These are phyloP conservation scores for Fusarium sp. DNA, from an alignment of 2,329 filamentous ascomycete species.

Conservation along the genomic window DNA sequence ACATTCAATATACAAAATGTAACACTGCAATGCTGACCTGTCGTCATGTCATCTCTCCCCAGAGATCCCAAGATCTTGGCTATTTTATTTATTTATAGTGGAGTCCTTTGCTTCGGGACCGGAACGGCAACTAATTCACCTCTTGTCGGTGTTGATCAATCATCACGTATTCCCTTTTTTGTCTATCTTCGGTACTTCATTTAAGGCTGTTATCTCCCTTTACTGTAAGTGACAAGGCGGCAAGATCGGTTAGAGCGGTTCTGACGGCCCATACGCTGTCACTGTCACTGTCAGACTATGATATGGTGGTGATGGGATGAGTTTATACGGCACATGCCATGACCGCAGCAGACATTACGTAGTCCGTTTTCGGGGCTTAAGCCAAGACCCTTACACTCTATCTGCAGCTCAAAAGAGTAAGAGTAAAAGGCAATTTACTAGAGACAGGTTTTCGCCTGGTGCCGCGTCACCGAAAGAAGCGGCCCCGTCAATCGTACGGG, in stretches of 20 bases:
- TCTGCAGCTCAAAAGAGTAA: slow-evolving; percentile 14
- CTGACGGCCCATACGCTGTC: not conserved
- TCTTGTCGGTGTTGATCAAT: not conserved
- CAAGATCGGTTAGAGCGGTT: not conserved
- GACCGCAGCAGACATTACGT: slow-evolving; percentile 22
- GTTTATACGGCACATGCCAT: slow-evolving; percentile 14
- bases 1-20: not conserved
- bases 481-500: slow-evolving; percentile 17
- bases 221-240: no score
- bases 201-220: not conserved
- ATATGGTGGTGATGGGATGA: slow-evolving; percentile 1
- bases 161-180: not conserved
- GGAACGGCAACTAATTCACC: slow-evolving; percentile 9
- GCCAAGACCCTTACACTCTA: slow-evolving; percentile 17
- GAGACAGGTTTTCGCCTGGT: slow-evolving; percentile 14
- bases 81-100: not conserved
- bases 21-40: slow-evolving; percentile 3
- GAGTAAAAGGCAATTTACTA: slow-evolving; percentile 6
- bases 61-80: slow-evolving; percentile 18
- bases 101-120: slow-evolving; percentile 8
- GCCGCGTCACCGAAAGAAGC: slow-evolving; percentile 35
- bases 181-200: not conserved
- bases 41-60: slow-evolving; percentile 26
- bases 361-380: slow-evolving; percentile 20
- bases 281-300: not conserved